phyloP scores from a whole-genome alignment of 2,329 filamentous ascomycete species.

The Colletotrichum spaethianum region DNA sequence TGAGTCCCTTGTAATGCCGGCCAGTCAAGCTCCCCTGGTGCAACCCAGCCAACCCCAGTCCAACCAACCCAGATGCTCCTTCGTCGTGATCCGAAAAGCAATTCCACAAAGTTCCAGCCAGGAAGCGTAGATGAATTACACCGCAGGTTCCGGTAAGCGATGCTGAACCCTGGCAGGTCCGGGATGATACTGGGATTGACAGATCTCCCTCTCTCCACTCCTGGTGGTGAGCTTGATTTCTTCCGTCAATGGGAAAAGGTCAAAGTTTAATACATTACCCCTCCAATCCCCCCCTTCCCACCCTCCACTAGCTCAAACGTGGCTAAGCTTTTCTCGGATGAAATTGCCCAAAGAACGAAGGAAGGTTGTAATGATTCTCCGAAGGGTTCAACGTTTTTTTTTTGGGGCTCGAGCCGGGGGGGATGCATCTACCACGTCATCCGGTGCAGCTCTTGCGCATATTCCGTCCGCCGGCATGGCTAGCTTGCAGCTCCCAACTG shows the following conservation, averaged over 20 bases:
- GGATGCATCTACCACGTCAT: background rate
- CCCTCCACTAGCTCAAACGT: background rate
- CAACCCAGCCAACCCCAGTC: background rate
- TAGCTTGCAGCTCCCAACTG: background rate
- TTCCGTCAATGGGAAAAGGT: slow-evolving; percentile 36
- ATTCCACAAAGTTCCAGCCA: background rate
- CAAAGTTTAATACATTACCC: slow-evolving; percentile 1
- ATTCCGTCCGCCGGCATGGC: background rate
- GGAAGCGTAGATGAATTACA: background rate
- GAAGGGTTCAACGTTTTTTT: background rate
- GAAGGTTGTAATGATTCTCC: background rate
- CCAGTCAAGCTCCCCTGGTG: slow-evolving; percentile 7
- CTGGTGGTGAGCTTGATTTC: slow-evolving; percentile 16
- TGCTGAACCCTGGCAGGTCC: slow-evolving; percentile 15
- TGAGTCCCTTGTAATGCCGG: background rate
- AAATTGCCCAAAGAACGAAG: background rate
- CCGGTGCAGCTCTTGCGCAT: background rate
- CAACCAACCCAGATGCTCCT: background rate
- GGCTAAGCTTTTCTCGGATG: background rate
- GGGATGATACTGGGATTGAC: slow-evolving; percentile 27
- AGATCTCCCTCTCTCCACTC: background rate
- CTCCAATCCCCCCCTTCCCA: background rate
- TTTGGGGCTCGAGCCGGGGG: background rate
- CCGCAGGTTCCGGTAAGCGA: background rate
- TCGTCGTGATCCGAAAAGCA: background rate